Percentiles rank a stretch among this genome's conserved stretches.
Evolutionary conservation across 1,284 basidiomycete species (phyloP).

Genomic region (Ceratobasidium sp.): DNA sequence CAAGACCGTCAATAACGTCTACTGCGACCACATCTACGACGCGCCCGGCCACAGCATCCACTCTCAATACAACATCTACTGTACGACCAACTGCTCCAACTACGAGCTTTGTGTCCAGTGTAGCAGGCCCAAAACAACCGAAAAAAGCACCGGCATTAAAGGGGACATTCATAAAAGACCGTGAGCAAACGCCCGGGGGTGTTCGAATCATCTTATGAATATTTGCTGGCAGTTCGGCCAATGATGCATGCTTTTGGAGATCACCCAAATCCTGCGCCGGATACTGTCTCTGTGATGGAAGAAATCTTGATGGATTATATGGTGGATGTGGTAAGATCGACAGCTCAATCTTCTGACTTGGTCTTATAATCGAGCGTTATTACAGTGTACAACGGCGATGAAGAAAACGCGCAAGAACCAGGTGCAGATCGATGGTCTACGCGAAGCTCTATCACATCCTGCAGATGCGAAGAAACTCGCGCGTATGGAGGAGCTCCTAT

Average conservation of each 20-base stretch:
- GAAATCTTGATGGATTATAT: constrained; percentile 94
- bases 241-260: constrained; percentile 98
- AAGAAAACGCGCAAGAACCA: constrained; percentile 72
- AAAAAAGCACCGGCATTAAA: constrained; percentile 70
- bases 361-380: constrained; percentile 36
- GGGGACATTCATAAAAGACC: constrained; percentile 80
- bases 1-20: constrained; percentile 16
- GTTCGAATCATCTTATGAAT: background rate
- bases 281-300: constrained; percentile 92
- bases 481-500: constrained; percentile 86
- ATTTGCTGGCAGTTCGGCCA: constrained; percentile 69
- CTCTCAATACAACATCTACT: constrained; percentile 10
- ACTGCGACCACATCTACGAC: constrained; percentile 12
- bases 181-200: constrained; percentile 59
- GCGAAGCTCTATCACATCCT: constrained; percentile 75
- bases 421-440: constrained; percentile 81
- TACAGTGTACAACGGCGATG: constrained; percentile 76
- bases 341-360: constrained; percentile 14
- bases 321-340: constrained; percentile 74
- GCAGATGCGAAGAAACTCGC: constrained; percentile 88
- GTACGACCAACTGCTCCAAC: constrained; percentile 32
- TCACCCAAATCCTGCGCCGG: constrained; percentile 84
- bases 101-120: constrained; percentile 40
- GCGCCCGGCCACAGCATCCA: constrained; percentile 27
- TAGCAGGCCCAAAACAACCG: constrained; percentile 21